Conservation (phyloP, 805 yeast genomes). For the Myxozyma neotropica region DNA sequence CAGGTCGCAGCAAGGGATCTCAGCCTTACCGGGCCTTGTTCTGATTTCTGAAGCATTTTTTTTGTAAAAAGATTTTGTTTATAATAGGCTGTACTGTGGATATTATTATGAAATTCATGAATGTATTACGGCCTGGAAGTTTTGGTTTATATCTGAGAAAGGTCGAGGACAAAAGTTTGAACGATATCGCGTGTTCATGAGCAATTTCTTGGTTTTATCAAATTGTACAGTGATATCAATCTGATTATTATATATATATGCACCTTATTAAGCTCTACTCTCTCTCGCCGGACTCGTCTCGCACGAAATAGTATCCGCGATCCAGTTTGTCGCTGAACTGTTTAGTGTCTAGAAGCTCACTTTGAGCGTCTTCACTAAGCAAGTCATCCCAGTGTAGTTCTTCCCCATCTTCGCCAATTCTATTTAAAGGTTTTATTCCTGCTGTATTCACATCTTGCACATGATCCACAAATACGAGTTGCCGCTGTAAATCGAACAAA, state of each 20-base stretch:
- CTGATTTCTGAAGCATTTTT: not conserved
- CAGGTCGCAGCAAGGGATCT: slow-evolving; percentile 34
- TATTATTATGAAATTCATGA: too few relatives aligned
- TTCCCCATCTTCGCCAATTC: slow-evolving; percentile 24
- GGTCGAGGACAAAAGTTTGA: too few relatives aligned
- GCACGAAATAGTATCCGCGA: slow-evolving; percentile 24
- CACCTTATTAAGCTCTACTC: not conserved
- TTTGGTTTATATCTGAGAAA: too few relatives aligned
- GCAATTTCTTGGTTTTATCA: not conserved
- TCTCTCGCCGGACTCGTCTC: slow-evolving; percentile 12
- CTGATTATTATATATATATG: not conserved
- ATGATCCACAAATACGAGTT: slow-evolving; percentile 46
- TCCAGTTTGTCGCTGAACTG: slow-evolving; percentile 12
- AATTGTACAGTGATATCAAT: not conserved
- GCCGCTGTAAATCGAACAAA: slow-evolving; percentile 41
- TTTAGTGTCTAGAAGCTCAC: slow-evolving; percentile 11
- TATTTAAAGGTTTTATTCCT: slow-evolving; percentile 41
- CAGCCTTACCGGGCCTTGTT: slow-evolving; percentile 21
- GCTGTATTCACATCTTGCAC: slow-evolving; percentile 42
- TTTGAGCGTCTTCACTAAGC: slow-evolving; percentile 22
- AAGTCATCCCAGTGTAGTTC: slow-evolving; percentile 27
- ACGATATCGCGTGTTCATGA: not conserved
- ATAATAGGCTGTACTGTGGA: not conserved
- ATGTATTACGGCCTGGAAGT: too few relatives aligned
- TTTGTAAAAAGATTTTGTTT: not conserved